phyloP scores from a whole-genome alignment of 495 filamentous ascomycete species.

The Sordaria brevicollis region DNA sequence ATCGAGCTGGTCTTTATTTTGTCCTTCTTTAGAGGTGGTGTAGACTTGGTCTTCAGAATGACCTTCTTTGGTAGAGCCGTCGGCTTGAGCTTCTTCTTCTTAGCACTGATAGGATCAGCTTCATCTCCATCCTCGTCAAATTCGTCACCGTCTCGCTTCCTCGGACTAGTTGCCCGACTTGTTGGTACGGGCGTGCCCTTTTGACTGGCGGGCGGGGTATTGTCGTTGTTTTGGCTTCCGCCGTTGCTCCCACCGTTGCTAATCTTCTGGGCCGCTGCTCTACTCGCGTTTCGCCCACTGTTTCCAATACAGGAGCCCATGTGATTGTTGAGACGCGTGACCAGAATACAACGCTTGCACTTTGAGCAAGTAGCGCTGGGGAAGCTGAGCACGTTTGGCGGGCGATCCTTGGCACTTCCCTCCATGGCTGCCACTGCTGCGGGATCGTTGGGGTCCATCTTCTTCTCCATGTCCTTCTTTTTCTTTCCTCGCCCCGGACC shows the following conservation, averaged over 20 bases:
- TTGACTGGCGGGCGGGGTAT: constrained; percentile 47
- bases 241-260: constrained; percentile 38
- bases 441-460: constrained; percentile 36
- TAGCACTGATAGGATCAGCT: constrained; percentile 34
- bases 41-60: constrained; percentile 37
- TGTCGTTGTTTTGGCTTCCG: constrained; percentile 37
- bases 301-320: constrained; percentile 74
- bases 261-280: constrained; percentile 46
- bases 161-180: constrained; percentile 34
- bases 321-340: constrained; percentile 57
- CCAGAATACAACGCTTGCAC: constrained; percentile 43
- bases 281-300: constrained; percentile 55
- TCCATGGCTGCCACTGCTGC: constrained; percentile 35
- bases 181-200: constrained; percentile 49
- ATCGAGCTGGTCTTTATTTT: constrained; percentile 33
- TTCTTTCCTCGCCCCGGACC: constrained; percentile 48
- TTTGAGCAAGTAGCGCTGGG: constrained; percentile 48
- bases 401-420: constrained; percentile 38
- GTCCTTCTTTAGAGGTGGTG: constrained; percentile 28
- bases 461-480: constrained; percentile 50
- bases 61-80: constrained; percentile 34
- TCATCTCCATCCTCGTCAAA: constrained; percentile 41
- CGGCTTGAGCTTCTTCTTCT: constrained; percentile 41
- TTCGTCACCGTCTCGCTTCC: constrained; percentile 41
- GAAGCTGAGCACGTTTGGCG: constrained; percentile 48